These are phyloP conservation scores for Recurvomyces mirabilis DNA, from an alignment of 495 filamentous ascomycete species.

Conservation along the genomic window DNA sequence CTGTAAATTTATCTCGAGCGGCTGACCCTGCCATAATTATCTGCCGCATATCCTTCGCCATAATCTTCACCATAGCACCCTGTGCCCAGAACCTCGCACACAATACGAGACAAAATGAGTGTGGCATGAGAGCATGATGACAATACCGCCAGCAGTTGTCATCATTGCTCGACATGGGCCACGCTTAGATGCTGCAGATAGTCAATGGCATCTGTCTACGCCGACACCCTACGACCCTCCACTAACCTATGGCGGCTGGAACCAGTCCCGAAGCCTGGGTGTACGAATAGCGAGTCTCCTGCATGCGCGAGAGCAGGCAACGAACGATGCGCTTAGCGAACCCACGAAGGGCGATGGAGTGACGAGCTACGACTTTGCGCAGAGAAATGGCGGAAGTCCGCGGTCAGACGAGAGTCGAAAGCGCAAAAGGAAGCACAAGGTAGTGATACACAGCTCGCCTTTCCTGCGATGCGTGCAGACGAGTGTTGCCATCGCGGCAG, in stretches of 20 bases:
- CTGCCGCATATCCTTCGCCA: too few species aligned
- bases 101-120: too few species aligned
- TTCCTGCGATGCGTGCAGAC: slow-evolving; percentile 91
- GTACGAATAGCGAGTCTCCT: slow-evolving; percentile 67
- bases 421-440: slow-evolving; percentile 50
- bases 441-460: slow-evolving; percentile 84
- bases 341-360: neutral
- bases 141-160: slow-evolving; percentile 52
- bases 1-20: too few species aligned
- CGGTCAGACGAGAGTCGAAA: slow-evolving; percentile 10
- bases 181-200: slow-evolving; percentile 84
- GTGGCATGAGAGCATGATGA: too few species aligned
- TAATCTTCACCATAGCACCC: too few species aligned
- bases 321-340: neutral
- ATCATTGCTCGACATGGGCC: slow-evolving; percentile 86
- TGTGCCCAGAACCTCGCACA: too few species aligned
- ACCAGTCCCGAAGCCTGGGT: slow-evolving; percentile 68
- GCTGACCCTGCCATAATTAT: too few species aligned
- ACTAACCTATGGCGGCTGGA: slow-evolving; percentile 89
- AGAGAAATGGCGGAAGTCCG: neutral
- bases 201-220: slow-evolving; percentile 90
- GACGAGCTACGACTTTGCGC: slow-evolving; percentile 17
- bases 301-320: slow-evolving; percentile 33
- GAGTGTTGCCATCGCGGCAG: slow-evolving; percentile 77
- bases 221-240: slow-evolving; percentile 93